These are phyloP conservation scores for Hypoxylon sp. DNA, from an alignment of 2,329 filamentous ascomycete genomes.

Conservation along the genomic window DNA sequence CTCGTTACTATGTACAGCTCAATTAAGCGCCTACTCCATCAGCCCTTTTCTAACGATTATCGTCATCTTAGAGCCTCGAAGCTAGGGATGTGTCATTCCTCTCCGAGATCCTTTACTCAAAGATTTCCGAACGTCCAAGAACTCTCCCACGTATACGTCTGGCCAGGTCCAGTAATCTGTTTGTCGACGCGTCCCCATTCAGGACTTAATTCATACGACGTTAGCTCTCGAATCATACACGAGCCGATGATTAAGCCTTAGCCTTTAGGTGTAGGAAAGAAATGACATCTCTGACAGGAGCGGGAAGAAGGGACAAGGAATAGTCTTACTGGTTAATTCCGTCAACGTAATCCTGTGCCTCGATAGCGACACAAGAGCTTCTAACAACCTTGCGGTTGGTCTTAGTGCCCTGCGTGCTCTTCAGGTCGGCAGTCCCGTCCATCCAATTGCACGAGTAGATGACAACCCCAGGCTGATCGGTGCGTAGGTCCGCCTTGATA, in stretches of 20 bases:
- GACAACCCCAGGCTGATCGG: constrained; percentile 79
- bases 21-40: not conserved
- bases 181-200: constrained; percentile 61
- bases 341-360: constrained; percentile 84
- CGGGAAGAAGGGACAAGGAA: not conserved
- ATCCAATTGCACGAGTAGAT: constrained; percentile 78
- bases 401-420: constrained; percentile 71
- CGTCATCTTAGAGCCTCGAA: not conserved
- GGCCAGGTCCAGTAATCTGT: constrained; percentile 60
- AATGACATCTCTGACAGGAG: constrained; percentile 4
- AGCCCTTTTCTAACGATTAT: constrained; percentile 3
- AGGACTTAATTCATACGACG: constrained; percentile 53
- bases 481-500: constrained; percentile 78
- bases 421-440: constrained; percentile 66
- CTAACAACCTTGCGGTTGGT: constrained; percentile 64
- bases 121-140: constrained; percentile 61
- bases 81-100: not conserved
- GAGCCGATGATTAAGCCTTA: constrained; percentile 1
- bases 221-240: constrained; percentile 39
- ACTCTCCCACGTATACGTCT: constrained; percentile 61
- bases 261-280: not conserved
- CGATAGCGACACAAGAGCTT: constrained; percentile 81
- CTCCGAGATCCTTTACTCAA: constrained; percentile 11
- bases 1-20: constrained; percentile 34
- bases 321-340: constrained; percentile 76